Evolutionary conservation across 495 filamentous ascomycete species (phyloP).

Genomic region (Penicillium herquei): DNA sequence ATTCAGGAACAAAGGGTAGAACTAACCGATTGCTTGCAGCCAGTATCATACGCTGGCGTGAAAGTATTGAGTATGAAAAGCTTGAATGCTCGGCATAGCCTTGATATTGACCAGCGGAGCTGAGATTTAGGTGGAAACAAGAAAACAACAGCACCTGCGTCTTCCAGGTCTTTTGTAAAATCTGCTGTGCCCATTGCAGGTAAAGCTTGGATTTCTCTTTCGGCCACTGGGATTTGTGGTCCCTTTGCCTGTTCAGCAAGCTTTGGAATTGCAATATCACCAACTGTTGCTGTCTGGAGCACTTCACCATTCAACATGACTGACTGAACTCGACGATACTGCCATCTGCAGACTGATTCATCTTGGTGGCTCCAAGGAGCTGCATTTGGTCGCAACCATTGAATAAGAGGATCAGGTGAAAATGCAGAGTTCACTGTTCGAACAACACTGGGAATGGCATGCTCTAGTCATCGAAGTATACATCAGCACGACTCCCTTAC

Average conservation of each 20-base stretch:
- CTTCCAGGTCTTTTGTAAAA: background rate
- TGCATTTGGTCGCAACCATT: constrained; percentile 30
- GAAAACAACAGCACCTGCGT: constrained; percentile 24
- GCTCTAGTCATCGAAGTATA: background rate
- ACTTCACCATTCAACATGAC: constrained; percentile 25
- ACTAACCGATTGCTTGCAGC: constrained; percentile 16
- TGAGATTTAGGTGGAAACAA: constrained; percentile 21
- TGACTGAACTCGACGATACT: constrained; percentile 27
- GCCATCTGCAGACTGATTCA: constrained; percentile 17
- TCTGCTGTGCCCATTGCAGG: background rate
- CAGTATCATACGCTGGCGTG: constrained; percentile 15
- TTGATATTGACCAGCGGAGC: constrained; percentile 14
- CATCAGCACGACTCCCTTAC: background rate
- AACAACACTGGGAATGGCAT: constrained; percentile 14
- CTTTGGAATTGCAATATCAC: constrained; percentile 7
- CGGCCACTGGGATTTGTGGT: background rate
- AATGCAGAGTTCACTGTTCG: constrained; percentile 28
- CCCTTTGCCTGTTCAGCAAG: constrained; percentile 1
- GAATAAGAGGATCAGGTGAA: constrained; percentile 28
- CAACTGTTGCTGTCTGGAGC: constrained; percentile 11
- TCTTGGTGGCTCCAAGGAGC: constrained; percentile 15
- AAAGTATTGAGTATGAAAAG: constrained; percentile 21
- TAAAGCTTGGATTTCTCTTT: background rate
- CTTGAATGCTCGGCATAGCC: constrained; percentile 13
- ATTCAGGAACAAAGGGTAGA: background rate